phyloP scores from a whole-genome alignment of 192 early-diverging fungal species.

The Linnemannia elongata region DNA sequence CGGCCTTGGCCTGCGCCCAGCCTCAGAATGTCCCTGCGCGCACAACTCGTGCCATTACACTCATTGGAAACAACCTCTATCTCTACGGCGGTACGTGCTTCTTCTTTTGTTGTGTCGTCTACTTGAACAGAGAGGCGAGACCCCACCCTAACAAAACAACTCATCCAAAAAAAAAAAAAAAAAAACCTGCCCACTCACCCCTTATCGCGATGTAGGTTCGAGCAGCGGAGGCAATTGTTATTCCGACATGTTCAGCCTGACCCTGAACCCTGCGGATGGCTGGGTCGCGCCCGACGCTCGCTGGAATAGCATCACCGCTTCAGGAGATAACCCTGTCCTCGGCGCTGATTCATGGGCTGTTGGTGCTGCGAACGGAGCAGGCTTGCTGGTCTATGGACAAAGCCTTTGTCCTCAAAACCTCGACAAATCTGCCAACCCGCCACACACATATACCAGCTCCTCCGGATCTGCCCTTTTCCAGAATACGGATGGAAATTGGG shows the following conservation, averaged over 20 bases:
- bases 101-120: background rate
- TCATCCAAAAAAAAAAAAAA: too few species aligned
- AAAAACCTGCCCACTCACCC: too few species aligned
- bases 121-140: background rate
- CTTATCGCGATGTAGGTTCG: conserved; percentile 18
- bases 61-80: conserved; percentile 38
- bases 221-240: conserved; percentile 29
- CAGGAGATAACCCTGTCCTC: background rate
- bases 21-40: conserved; percentile 28
- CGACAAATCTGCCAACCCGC: background rate
- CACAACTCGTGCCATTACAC: conserved; percentile 32
- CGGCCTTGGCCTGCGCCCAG: conserved; percentile 34
- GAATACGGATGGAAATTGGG: background rate
- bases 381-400: conserved; percentile 44
- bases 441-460: conserved; percentile 12
- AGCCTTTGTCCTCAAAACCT: conserved; percentile 21
- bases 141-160: background rate
- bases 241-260: conserved; percentile 42
- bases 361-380: conserved; percentile 25
- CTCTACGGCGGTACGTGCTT: conserved; percentile 38
- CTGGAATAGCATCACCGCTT: conserved; percentile 15
- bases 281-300: conserved; percentile 29
- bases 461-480: conserved; percentile 23
- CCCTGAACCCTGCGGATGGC: conserved; percentile 36
- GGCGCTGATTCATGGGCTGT: conserved; percentile 28